A percentile compares a stretch with the other conserved stretches of the same genome.
Evolutionary conservation across 75 land plant genomes (phyloP).

Genomic region (Sequoia sempervirens): DNA sequence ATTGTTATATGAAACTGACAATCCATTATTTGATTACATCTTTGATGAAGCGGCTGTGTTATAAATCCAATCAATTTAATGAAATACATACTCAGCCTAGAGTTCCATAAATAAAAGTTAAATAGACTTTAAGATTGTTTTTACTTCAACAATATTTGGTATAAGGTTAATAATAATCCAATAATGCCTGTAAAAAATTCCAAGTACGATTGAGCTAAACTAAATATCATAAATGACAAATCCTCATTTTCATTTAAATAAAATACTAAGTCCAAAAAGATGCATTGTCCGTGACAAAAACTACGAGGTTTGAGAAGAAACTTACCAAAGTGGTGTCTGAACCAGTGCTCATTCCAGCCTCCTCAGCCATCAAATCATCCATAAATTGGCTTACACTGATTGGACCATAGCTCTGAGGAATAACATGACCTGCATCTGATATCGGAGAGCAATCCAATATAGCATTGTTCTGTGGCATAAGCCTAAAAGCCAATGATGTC

Average conservation of each 20-base stretch:
- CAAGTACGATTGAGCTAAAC: not conserved
- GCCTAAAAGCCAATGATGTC: slow-evolving; percentile 75
- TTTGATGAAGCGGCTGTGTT: not conserved
- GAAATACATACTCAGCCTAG: not conserved
- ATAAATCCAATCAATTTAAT: not conserved
- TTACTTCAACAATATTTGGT: not conserved
- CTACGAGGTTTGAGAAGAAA: not conserved
- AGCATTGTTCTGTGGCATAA: slow-evolving; percentile 87
- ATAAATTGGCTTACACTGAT: slow-evolving; percentile 80
- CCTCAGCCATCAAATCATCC: slow-evolving; percentile 74
- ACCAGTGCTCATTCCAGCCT: slow-evolving; percentile 35
- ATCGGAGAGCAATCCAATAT: slow-evolving; percentile 80
- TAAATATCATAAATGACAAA: not conserved
- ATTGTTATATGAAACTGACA: not conserved
- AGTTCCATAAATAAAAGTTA: not conserved
- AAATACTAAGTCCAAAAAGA: not conserved
- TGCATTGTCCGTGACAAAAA: not conserved
- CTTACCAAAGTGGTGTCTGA: slow-evolving; percentile 54
- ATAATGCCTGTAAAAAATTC: not conserved
- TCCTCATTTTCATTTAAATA: not conserved
- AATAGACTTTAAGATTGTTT: not conserved
- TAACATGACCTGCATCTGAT: slow-evolving; percentile 81
- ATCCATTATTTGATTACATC: not conserved
- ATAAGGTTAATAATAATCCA: not conserved
- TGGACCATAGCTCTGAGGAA: slow-evolving; percentile 77